Base-by-base conservation (phyloP, 2,329 filamentous ascomycete genomes). In the Colletotrichum acutatum region DNA sequence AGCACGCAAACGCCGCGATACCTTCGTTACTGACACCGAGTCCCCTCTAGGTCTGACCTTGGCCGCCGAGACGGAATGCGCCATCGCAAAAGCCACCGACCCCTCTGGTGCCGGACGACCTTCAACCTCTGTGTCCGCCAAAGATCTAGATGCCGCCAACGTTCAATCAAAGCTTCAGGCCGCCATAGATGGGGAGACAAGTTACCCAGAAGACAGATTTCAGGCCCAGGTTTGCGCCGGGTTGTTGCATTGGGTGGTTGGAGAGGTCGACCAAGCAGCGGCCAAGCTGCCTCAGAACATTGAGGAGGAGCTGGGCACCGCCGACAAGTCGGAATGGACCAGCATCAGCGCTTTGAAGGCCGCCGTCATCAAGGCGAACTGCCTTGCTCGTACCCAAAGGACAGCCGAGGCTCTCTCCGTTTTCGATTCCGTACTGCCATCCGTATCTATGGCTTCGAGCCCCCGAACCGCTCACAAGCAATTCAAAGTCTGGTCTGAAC, bases 201-300 rank as follows among this genome's bases (percentile, higher is more conserved):
- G 79, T 8, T 83, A 86, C 75, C 80, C 82, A 14, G 88, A 92
- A 79, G 91, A 93, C 76, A 86, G 83, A 66, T 92, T 96, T 76
- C 95, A 98, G 82, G 95, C 95, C 37, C 92, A 91, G 74, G 91
- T 97, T 64, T 97, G 94, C 81, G 82, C 96, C 57, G 95, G 92
- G 67, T 97, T 95, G 93, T 86, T 98, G 77, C 91, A 97, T 79
- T 97, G 94, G 90, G 90, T 91, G 9, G 83, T 93, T 66, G 91
- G 90, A 42, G 93, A 97, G 76, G 93, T 93, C 75, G 85, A 84
- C 1, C 81, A 90, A 54, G 92, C 92, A 49, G 82, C 89, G 54
- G 84, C 84, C 46, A 88, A 86, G 69, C 84, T 97, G 16, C 94
- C 94, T 4, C 86, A 86, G 71, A 89, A 90, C 75, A 86, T 94